These are phyloP conservation scores for Wilhelminamyces savonicus DNA, from an alignment of 805 yeast species.

Conservation along the genomic window DNA sequence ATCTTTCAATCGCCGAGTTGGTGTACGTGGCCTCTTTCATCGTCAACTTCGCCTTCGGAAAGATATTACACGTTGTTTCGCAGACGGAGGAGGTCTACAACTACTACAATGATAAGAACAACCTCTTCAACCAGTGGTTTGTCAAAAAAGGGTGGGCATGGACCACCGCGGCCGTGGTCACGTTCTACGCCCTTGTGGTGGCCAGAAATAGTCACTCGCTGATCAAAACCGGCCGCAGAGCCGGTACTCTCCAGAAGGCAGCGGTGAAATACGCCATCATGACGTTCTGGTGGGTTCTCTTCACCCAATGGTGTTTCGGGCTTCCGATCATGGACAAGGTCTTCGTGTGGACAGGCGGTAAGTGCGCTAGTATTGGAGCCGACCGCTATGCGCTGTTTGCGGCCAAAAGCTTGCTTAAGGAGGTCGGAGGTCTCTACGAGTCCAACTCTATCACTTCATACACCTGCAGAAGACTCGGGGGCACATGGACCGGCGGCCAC, in stretches of 20 bases:
- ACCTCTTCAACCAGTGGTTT: conserved; percentile 63
- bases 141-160: conserved; percentile 93
- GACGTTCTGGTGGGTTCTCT: conserved; percentile 78
- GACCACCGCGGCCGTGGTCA: conserved; percentile 44
- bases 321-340: conserved; percentile 84
- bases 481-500: conserved; percentile 76
- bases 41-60: conserved; percentile 44
- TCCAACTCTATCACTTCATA: conserved; percentile 21
- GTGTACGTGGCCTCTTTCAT: conserved; percentile 26
- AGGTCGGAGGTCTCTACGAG: conserved; percentile 8
- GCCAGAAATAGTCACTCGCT: conserved; percentile 2
- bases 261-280: conserved; percentile 42
- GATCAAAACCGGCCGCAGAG: not conserved
- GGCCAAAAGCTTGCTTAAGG: not conserved
- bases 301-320: conserved; percentile 85
- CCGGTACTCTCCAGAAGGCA: conserved; percentile 9
- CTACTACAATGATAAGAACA: conserved; percentile 56
- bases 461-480: conserved; percentile 43
- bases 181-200: conserved; percentile 18
- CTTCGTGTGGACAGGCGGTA: conserved; percentile 78
- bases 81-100: conserved; percentile 41
- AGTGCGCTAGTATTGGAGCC: no score
- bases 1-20: conserved; percentile 19
- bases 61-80: conserved; percentile 39
- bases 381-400: not conserved